These are phyloP conservation scores for Fusarium pininemorale DNA, from an alignment of 2,329 filamentous ascomycete genomes.

Conservation along the genomic window DNA sequence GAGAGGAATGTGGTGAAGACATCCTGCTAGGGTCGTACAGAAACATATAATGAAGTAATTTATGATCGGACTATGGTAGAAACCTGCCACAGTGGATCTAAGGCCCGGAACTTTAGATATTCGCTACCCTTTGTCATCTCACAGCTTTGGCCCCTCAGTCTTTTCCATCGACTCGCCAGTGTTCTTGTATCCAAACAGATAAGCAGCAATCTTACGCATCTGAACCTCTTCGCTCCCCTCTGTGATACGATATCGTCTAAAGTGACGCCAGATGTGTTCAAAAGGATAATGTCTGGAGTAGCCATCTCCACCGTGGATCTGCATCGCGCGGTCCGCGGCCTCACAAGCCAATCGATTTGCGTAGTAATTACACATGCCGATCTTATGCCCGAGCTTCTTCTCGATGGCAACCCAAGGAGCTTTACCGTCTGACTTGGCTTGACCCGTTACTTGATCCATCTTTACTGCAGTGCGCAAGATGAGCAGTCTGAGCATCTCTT, in stretches of 20 bases:
- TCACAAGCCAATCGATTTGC: neutral
- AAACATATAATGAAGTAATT: too few species aligned
- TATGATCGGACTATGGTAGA: neutral
- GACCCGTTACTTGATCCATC: neutral
- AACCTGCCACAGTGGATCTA: neutral
- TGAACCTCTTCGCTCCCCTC: neutral
- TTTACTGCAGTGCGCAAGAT: neutral
- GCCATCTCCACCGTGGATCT: neutral
- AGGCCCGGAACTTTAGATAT: fast-evolving
- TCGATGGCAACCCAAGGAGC: neutral
- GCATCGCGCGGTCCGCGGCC: neutral
- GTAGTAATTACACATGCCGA: neutral
- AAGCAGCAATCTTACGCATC: neutral
- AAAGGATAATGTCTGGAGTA: neutral
- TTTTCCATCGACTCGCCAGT: neutral
- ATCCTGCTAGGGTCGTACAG: neutral
- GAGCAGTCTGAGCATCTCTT: neutral
- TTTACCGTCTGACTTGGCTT: neutral
- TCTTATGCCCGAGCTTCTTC: neutral
- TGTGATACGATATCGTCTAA: neutral
- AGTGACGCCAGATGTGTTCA: neutral
- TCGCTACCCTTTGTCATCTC: neutral
- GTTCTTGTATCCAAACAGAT: neutral
- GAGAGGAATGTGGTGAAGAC: neutral
- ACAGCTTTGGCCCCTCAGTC: neutral